phyloP scores from a whole-genome alignment of 2,329 filamentous ascomycete genomes.

The Verticillium nonalfalfae region DNA sequence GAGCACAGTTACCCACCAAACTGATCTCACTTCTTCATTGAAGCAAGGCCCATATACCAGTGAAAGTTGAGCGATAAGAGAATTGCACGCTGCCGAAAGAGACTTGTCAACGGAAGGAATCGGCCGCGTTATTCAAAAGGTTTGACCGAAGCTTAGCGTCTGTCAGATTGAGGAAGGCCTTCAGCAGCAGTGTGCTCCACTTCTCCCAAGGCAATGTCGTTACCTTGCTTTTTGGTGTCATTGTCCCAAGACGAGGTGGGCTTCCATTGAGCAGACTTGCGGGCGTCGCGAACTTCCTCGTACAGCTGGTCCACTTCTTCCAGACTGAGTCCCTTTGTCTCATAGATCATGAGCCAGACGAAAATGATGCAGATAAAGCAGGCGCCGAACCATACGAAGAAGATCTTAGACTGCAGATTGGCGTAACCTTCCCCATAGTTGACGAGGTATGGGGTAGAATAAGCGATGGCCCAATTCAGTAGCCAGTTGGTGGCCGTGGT shows the following conservation, averaged over 20 bases:
- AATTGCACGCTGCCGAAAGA: too few species aligned
- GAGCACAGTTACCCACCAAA: too few species aligned
- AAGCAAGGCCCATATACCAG: too few species aligned
- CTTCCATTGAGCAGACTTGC: conserved; percentile 1
- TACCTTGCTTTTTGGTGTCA: neutral
- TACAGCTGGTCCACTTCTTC: conserved; percentile 83
- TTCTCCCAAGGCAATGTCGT: neutral
- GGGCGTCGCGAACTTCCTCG: conserved; percentile 1
- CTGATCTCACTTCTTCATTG: too few species aligned
- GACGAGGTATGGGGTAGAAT: conserved; percentile 74
- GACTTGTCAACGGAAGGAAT: neutral
- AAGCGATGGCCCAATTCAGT: conserved; percentile 73
- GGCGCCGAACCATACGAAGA: conserved; percentile 70
- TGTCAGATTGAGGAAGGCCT: neutral
- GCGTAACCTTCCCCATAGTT: conserved; percentile 55
- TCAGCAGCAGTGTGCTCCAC: neutral
- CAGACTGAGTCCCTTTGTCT: conserved; percentile 77
- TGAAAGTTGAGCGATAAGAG: too few species aligned
- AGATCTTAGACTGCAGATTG: conserved; percentile 68
- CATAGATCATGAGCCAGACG: conserved; percentile 75
- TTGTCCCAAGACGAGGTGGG: neutral
- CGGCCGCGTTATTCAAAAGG: neutral
- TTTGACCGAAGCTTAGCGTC: neutral
- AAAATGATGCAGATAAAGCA: conserved; percentile 68
- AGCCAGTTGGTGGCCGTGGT: conserved; percentile 71